phyloP scores from a whole-genome alignment of 2,329 filamentous ascomycete genomes.

The Talaromyces pinophilus region DNA sequence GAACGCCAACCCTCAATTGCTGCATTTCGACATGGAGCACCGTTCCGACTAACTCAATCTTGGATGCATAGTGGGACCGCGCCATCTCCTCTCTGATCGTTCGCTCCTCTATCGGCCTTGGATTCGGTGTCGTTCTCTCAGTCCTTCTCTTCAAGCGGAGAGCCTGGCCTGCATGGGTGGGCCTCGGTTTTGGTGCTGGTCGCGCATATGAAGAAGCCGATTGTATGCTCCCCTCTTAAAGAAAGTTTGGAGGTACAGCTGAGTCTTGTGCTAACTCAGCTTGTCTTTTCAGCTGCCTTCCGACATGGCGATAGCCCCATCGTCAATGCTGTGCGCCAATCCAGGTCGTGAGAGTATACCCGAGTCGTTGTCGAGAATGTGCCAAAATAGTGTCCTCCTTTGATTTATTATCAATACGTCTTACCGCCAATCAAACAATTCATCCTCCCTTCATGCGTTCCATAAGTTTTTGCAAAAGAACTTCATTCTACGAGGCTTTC shows the following conservation, averaged over 20 bases:
- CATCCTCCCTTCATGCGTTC: background rate
- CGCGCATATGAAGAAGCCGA: slow-evolving; percentile 99
- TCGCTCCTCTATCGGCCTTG: slow-evolving; percentile 91
- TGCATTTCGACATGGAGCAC: background rate
- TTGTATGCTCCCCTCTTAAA: slow-evolving; percentile 45
- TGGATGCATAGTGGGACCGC: slow-evolving; percentile 79
- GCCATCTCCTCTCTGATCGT: slow-evolving; percentile 97
- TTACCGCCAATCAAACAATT: background rate
- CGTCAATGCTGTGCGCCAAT: slow-evolving; percentile 42
- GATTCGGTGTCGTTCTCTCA: slow-evolving; percentile 97
- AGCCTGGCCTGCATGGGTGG: slow-evolving; percentile 95
- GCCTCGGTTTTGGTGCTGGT: slow-evolving; percentile 91
- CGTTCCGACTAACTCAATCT: slow-evolving; percentile 14
- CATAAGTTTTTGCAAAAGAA: background rate
- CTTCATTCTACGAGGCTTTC: background rate
- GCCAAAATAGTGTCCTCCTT: background rate
- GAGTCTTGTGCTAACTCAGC: background rate
- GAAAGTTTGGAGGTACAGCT: background rate
- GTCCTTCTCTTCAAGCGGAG: slow-evolving; percentile 97
- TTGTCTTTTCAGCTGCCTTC: slow-evolving; percentile 41
- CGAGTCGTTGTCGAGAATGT: background rate
- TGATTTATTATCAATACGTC: background rate
- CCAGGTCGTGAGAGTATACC: slow-evolving; percentile 29
- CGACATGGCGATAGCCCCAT: slow-evolving; percentile 46
- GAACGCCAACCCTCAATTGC: background rate